A percentile compares a stretch with the other conserved stretches of the same genome.
Evolutionary conservation across 129 eudicot genomes (phyloP).

Genomic region (Scalesia atractyloides): DNA sequence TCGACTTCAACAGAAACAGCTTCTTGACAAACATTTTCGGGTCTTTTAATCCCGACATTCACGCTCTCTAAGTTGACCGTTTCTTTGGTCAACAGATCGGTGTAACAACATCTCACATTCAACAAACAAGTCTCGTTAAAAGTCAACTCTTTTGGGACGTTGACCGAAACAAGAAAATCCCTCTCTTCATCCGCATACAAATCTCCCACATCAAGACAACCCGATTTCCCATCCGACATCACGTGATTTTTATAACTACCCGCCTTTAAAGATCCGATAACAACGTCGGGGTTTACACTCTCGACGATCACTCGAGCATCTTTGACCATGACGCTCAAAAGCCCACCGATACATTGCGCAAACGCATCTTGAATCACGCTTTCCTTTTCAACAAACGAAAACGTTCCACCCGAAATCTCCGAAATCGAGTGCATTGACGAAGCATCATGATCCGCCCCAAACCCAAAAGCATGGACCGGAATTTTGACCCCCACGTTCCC

Average conservation of each 20-base stretch:
- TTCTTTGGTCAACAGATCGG: slow-evolving; percentile 62
- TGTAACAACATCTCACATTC: slow-evolving; percentile 57
- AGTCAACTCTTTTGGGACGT: slow-evolving; percentile 52
- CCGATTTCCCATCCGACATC: slow-evolving; percentile 44
- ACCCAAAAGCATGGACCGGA: slow-evolving; percentile 87
- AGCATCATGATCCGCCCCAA: slow-evolving; percentile 80
- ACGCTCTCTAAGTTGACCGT: slow-evolving; percentile 47
- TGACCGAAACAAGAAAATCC: slow-evolving; percentile 68
- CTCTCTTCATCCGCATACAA: slow-evolving; percentile 88
- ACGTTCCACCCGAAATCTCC: slow-evolving; percentile 81
- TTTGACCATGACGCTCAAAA: slow-evolving; percentile 81
- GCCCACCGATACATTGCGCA: slow-evolving; percentile 94
- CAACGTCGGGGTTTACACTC: slow-evolving; percentile 41
- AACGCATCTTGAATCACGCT: slow-evolving; percentile 82
- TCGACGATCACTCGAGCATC: slow-evolving; percentile 55
- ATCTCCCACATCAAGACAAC: slow-evolving; percentile 67
- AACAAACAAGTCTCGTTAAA: slow-evolving; percentile 48
- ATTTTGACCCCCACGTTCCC: slow-evolving; percentile 45
- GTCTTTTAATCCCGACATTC: slow-evolving; percentile 49
- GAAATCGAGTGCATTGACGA: slow-evolving; percentile 78
- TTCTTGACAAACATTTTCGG: slow-evolving; percentile 39
- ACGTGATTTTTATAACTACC: slow-evolving; percentile 64
- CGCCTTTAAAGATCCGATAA: slow-evolving; percentile 50
- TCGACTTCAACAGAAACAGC: slow-evolving; percentile 71
- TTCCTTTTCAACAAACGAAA: slow-evolving; percentile 82